phyloP scores from a whole-genome alignment of 495 filamentous ascomycete genomes.

The Penicillium desertorum region DNA sequence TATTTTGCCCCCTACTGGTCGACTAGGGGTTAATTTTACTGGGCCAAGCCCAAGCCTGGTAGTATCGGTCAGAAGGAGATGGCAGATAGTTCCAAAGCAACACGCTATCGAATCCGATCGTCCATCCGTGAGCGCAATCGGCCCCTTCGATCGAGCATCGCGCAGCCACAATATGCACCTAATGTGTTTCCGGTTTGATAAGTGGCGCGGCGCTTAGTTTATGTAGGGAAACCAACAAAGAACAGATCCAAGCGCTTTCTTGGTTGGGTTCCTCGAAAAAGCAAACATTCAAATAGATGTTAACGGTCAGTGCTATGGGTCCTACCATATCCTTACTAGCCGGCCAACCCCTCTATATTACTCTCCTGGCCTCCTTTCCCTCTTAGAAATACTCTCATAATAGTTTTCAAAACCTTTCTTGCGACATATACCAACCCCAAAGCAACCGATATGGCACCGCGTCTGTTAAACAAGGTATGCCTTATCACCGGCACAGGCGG shows the following conservation, averaged over 20 bases:
- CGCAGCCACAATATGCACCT: not conserved
- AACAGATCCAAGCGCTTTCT: not conserved
- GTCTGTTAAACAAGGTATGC: conserved; percentile 1
- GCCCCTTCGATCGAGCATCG: not conserved
- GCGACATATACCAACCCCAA: not conserved
- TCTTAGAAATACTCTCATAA: not conserved
- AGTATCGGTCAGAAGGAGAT: not conserved
- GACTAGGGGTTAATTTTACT: not conserved
- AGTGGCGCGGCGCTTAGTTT: not conserved
- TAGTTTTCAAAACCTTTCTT: not conserved
- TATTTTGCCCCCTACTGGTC: not conserved
- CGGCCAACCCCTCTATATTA: not conserved
- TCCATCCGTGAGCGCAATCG: not conserved
- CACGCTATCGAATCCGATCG: not conserved
- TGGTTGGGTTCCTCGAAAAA: not conserved
- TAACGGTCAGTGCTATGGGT: not conserved
- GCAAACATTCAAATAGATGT: not conserved
- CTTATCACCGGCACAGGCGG: conserved; percentile 5
- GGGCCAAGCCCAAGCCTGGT: not conserved
- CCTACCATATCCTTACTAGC: not conserved
- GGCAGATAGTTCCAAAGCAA: too few relatives aligned
- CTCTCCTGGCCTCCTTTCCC: not conserved
- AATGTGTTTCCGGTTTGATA: not conserved
- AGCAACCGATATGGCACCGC: not conserved
- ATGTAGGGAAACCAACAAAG: not conserved